phyloP scores from a whole-genome alignment of 2,329 filamentous ascomycete species.

The Penicillium carneum region DNA sequence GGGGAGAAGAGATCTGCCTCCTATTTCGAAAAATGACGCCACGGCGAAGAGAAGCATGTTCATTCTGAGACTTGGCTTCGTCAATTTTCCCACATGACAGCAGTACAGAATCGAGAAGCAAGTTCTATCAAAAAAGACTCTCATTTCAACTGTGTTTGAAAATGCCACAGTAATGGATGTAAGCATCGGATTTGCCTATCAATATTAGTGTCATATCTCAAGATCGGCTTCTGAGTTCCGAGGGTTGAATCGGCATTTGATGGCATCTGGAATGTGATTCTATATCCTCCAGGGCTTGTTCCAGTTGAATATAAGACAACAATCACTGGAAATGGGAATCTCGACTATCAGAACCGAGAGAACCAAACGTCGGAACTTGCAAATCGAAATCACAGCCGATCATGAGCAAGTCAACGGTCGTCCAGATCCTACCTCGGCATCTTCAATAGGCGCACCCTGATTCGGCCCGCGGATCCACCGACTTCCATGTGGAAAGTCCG shows the following conservation, averaged over 20 bases:
- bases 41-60: neutral
- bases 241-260: slow-evolving; percentile 35
- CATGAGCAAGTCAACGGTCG: neutral
- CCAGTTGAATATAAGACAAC: neutral
- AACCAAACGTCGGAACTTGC: slow-evolving; percentile 13
- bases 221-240: slow-evolving; percentile 36
- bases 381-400: neutral
- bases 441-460: slow-evolving; percentile 32
- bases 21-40: neutral
- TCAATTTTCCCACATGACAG: neutral
- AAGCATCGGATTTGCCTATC: neutral
- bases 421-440: slow-evolving; percentile 41
- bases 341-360: neutral
- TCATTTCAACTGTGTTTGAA: neutral
- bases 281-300: neutral
- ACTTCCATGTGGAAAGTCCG: slow-evolving; percentile 39
- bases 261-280: slow-evolving; percentile 19
- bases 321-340: neutral
- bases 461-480: slow-evolving; percentile 44
- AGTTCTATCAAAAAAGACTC: neutral
- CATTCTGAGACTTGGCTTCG: neutral
- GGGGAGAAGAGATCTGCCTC: neutral
- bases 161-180: neutral
- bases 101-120: neutral
- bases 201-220: neutral